Base-by-base conservation (phyloP, 108 stramenopile species). In the Mayamaea pseudoterrestris region DNA sequence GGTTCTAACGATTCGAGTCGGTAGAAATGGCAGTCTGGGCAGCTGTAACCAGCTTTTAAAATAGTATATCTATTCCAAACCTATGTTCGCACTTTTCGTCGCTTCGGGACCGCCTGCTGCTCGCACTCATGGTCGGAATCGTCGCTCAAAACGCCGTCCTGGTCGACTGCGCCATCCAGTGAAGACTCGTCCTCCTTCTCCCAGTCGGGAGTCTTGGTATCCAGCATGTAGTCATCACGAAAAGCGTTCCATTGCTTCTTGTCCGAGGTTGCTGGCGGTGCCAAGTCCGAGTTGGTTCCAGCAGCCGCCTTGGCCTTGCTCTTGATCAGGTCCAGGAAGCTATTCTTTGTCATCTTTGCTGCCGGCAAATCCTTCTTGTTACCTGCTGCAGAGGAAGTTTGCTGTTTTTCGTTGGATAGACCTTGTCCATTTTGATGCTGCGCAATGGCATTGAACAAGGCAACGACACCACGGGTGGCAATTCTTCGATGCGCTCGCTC, bases 401-500 rank as follows among this genome's bases (percentile, higher is more conserved):
- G 67, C 44, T 22, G 52, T 36, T 50, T 66, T 54, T 60, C 5
- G 37, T 20, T 18, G 16, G 18, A 20, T 20, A 6, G 8, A 20
- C 20, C 46, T 68, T 47, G 50, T 53, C 62, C 45, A 47, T 60
- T 39, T 44, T 87, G 80, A 66, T 92, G 85, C 58, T 80, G 78
- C 9, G 80, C 50, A 51, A 92, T 88, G 18, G 90, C 81, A 61
- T 93, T 93, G 43, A 93, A 93, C 5, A 93, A 57, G 1, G 84
- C 84, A 17, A 93, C 90, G 11, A 93, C 90, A 53, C 90, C 90
- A 20, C 85, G 64, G 3, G 90, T 93, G 29, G 90, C 90, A 4
- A 88, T 78, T 18, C 85, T 62, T 35, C 90, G 70, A 61, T 84
- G 90, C 18, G 74, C 35, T 5, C 90, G 61, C 65, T 93, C 90